Evolutionary conservation across 2,329 filamentous ascomycete genomes (phyloP).

Genomic region (Aspergillus sp.): DNA sequence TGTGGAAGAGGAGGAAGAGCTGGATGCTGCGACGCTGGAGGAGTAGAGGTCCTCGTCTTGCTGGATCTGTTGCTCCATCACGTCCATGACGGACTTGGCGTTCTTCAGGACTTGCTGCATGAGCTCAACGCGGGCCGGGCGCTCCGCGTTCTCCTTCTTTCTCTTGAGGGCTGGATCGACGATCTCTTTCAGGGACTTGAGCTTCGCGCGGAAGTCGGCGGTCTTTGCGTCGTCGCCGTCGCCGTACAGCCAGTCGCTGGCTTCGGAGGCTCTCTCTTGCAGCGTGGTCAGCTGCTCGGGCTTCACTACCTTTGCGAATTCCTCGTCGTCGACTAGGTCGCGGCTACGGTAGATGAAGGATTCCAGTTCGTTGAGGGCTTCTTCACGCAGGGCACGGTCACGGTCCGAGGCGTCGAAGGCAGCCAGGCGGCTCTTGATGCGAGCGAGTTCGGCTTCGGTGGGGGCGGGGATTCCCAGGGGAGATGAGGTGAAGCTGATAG

Average conservation of each 20-base stretch:
- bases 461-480: conserved; percentile 46
- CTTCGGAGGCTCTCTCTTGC: conserved; percentile 65
- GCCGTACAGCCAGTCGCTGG: conserved; percentile 88
- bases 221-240: conserved; percentile 76
- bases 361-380: conserved; percentile 90
- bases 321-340: conserved; percentile 76
- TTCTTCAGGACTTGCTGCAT: conserved; percentile 72
- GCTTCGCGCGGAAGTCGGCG: conserved; percentile 72
- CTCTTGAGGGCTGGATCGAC: conserved; percentile 76
- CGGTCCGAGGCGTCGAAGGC: conserved; percentile 86
- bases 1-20: conserved; percentile 44
- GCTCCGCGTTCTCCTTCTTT: conserved; percentile 68
- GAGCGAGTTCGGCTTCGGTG: conserved; percentile 41
- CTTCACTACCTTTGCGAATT: conserved; percentile 72
- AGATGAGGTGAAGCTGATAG: conserved; percentile 53
- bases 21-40: conserved; percentile 54
- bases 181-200: conserved; percentile 75
- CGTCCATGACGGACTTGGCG: conserved; percentile 68
- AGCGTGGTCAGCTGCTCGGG: conserved; percentile 67
- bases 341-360: conserved; percentile 86
- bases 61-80: conserved; percentile 72
- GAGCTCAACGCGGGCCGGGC: conserved; percentile 68
- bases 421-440: conserved; percentile 70
- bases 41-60: conserved; percentile 65
- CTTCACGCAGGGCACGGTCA: conserved; percentile 74